Percentiles rank a stretch among this genome's conserved stretches.
These are phyloP conservation scores for Cenchrus americanus DNA, from an alignment of 176 grass and related monocot species.

Conservation along the genomic window DNA sequence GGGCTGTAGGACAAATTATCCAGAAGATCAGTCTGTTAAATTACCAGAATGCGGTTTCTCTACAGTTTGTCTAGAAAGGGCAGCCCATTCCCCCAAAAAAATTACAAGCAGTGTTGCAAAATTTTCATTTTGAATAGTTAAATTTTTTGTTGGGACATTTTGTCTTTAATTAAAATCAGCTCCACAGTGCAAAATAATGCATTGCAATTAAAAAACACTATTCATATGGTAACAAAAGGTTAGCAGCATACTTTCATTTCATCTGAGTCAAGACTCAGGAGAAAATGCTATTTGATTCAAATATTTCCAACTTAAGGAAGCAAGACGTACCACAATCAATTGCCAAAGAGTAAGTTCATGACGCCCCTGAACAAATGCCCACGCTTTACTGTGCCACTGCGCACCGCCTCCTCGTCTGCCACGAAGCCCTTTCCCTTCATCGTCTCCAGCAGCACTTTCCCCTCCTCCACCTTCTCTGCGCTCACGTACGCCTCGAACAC, in stretches of 20 bases:
- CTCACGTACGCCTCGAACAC: constrained; percentile 71
- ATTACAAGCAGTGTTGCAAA: neutral
- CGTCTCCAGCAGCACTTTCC: constrained; percentile 60
- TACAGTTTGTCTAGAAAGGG: neutral
- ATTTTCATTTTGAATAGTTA: neutral
- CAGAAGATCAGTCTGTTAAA: neutral
- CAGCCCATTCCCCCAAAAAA: neutral
- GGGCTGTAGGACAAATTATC: neutral
- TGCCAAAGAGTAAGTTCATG: constrained; percentile 79
- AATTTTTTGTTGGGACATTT: neutral
- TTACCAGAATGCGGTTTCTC: neutral
- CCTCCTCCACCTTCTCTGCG: constrained; percentile 64
- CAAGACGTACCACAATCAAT: constrained; percentile 42
- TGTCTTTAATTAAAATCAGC: neutral
- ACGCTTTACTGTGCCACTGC: constrained; percentile 64
- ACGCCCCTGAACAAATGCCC: constrained; percentile 64
- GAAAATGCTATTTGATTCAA: neutral
- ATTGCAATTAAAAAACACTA: neutral
- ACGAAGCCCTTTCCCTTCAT: constrained; percentile 77
- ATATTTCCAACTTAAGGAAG: neutral
- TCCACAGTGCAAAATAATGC: neutral
- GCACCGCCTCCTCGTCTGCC: constrained; percentile 65
- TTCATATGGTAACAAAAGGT: neutral
- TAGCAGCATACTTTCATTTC: constrained; percentile 13
- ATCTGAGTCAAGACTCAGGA: neutral